Evolutionary conservation across 2,329 filamentous ascomycete species (phyloP), one percentile per base, ranked within the genome.

Genomic region (Xylaria arbuscula): DNA sequence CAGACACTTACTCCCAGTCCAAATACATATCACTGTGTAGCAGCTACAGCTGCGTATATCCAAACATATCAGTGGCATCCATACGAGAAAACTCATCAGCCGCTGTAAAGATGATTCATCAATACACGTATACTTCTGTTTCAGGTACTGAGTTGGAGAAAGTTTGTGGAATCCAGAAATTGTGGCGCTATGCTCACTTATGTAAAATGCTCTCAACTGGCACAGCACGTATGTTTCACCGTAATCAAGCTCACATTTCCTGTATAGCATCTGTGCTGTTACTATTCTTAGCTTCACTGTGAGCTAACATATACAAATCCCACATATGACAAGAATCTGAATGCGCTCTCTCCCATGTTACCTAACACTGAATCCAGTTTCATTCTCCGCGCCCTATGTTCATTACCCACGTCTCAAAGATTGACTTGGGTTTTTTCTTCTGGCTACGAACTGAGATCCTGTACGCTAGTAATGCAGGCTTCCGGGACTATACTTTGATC

Each of bases 31-130:
- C 10, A 47, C 58, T 28, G 36, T 60, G 19, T 58, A 19, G 28
- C 36, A 54, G 24, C 19, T 62, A 13, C 42, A 19, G 36, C 36
- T 22, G 62, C 59, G 34, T 48, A 58, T 50, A 17, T 48, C 38
- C 24, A 24, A 45, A 45, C 11, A n/a, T 45, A 19, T 24, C 50
- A 28, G 5, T 19, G 47, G 17, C 15, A 50, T n/a, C 8, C 2
- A 22, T 40, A 38, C 36, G 8, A 56, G 2, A 28, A 50, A 45
- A 9, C 1, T 22, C 17, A 34, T 36, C 28, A 19, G 19, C 22
- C 11, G 56, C 10, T 56, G 40, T 19, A 22, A 22, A 17, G 17
- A 40, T 24, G 5, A 50, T 22, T 54, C 53, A 36, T 36, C 10
- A 47, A 34, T 57, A 62, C 32, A 54, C 19, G 51, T 28, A 48